phyloP scores from a whole-genome alignment of 2,329 filamentous ascomycete genomes.

The Podosphaera fusca region DNA sequence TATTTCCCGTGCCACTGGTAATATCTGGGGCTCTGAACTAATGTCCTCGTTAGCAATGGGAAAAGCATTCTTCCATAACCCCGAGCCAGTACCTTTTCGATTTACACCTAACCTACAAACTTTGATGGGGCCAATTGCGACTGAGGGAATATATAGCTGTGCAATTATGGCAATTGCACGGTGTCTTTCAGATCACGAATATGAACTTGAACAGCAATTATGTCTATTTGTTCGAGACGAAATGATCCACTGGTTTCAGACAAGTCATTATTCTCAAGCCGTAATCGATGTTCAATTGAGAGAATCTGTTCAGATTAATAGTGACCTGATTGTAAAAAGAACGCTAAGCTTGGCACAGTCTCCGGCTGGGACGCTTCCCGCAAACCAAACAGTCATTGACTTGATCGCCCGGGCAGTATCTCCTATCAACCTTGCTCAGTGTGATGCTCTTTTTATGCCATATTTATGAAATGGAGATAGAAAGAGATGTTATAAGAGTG shows the following conservation, averaged over 20 bases:
- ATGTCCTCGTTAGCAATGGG: conserved; percentile 69
- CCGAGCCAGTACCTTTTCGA: conserved; percentile 88
- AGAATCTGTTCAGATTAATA: conserved; percentile 61
- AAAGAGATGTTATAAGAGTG: conserved; percentile 10
- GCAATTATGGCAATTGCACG: conserved; percentile 91
- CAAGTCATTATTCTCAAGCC: conserved; percentile 36
- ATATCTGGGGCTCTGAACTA: conserved; percentile 89
- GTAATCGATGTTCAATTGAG: conserved; percentile 42
- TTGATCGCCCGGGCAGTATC: conserved; percentile 81
- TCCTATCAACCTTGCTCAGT: conserved; percentile 66
- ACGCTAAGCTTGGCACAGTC: conserved; percentile 63
- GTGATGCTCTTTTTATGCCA: conserved; percentile 92
- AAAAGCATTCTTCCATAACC: conserved; percentile 83
- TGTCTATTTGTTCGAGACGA: conserved; percentile 92
- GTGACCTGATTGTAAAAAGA: conserved; percentile 75
- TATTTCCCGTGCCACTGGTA: conserved; percentile 68
- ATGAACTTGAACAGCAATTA: conserved; percentile 84
- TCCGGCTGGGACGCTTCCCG: conserved; percentile 53
- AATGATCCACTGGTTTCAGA: conserved; percentile 92
- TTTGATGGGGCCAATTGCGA: conserved; percentile 84
- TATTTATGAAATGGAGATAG: conserved; percentile 36
- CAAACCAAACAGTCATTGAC: conserved; percentile 94
- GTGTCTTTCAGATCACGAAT: conserved; percentile 70
- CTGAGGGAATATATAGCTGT: conserved; percentile 88
- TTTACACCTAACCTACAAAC: conserved; percentile 90